A percentile compares a stretch with the other conserved stretches of the same genome.
Conservation (phyloP, 345 rosid genomes). For the Rhodamnia argentea region DNA sequence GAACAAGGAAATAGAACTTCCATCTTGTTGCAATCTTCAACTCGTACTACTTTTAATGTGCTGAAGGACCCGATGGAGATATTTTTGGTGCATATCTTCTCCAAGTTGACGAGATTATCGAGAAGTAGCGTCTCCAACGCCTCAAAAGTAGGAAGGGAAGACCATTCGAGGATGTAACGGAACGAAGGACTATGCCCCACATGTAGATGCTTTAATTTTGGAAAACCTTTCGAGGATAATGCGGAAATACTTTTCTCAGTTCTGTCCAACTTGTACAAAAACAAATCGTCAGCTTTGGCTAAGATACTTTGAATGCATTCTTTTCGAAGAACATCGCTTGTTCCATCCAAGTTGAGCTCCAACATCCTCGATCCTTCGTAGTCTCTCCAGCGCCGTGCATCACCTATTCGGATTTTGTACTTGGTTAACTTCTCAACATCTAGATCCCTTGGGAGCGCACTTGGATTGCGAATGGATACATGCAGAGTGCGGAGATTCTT, state of each 20-base stretch:
- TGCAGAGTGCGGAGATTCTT: neutral
- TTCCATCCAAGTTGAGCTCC: too few species aligned
- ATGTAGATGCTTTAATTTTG: rapidly evolving
- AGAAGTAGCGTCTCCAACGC: neutral
- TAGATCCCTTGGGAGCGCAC: neutral
- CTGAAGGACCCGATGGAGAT: neutral
- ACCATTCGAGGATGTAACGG: neutral
- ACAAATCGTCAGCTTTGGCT: too few species aligned
- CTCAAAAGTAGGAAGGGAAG: rapidly evolving
- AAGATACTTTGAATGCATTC: neutral
- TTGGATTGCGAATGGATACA: rapidly evolving
- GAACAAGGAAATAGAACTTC: neutral
- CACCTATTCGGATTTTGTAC: neutral
- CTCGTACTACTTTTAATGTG: too few species aligned
- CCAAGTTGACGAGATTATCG: rapidly evolving
- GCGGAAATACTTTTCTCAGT: neutral
- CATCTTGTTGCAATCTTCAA: rapidly evolving
- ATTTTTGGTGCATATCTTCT: rapidly evolving
- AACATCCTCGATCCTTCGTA: too few species aligned
- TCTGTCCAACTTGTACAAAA: rapidly evolving
- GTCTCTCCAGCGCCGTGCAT: rapidly evolving
- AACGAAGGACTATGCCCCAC: rapidly evolving
- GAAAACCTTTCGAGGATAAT: neutral
- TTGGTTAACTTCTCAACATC: too few species aligned
- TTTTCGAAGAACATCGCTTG: rapidly evolving